phyloP scores from a whole-genome alignment of 306 rosid genomes.

The Medicago truncatula region MtrunA17r5.0-ANR NC_053049.1:2808501-2809000 shows the following conservation, averaged over 20 bases:
- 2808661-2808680: too few species aligned
- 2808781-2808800: slow-evolving; percentile 75
- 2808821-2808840: too few species aligned
- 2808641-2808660: too few species aligned
- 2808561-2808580: background rate
- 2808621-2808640: too few species aligned
- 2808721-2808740: background rate
- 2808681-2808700: too few species aligned
- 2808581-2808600: background rate
- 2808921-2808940: slow-evolving; percentile 50
- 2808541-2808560: background rate
- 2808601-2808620: too few species aligned
- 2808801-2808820: too few species aligned
- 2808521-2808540: too few species aligned
- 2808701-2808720: background rate
- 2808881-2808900: slow-evolving; percentile 65
- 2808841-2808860: too few species aligned
- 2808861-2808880: slow-evolving; percentile 67
- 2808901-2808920: slow-evolving; percentile 69
- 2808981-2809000: background rate
- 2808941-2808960: slow-evolving; percentile 85
- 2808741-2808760: slow-evolving; percentile 73
- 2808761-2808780: slow-evolving; percentile 68
- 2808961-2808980: slow-evolving; percentile 40
- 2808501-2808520: background rate